Base-by-base conservation (phyloP, 2,329 filamentous ascomycete genomes). In the Annulohypoxylon truncatum region DNA sequence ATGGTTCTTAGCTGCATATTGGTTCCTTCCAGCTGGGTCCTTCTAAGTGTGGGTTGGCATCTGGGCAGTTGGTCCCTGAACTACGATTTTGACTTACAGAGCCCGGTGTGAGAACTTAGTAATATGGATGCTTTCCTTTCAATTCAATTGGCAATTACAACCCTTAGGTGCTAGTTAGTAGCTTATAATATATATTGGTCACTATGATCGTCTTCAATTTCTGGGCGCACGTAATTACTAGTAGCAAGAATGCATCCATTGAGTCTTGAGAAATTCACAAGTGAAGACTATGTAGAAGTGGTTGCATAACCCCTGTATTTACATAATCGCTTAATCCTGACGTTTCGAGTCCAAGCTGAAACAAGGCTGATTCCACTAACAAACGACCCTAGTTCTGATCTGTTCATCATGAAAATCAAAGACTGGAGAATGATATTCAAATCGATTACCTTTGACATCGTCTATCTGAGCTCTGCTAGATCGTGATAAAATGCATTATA, bases 291-390 rank as follows among this genome's bases (percentile, higher is more conserved):
- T n/a, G n/a, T n/a, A n/a, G n/a, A n/a, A n/a, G n/a, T 38, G 48
- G 20, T 52, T 46, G 47, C 8, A 44, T 52, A 33, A 4, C 44
- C 61, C 28, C 33, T 24, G 24, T 54, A 15, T 62, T 59, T 59
- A 55, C 48, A 68, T 65, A 65, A 59, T 52, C 48, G 15, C 31
- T 20, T 40, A 63, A 53, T 55, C 20, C 33, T 29, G 52, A 59
- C 59, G 66, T 68, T 68, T 66, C 33, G 50, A 59, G 50, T 46
- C 59, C 24, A 31, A 50, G 48, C 58, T 66, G 59, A 66, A 66
- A 66, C 64, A 51, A 33, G 18, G 20, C 31, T 20, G 46, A 51
- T 29, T 46, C 42, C 50, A 55, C 55, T 51, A 46, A 29, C 2
- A 48, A 48, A 2, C 24, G 33, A 28, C 7, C 57, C 57, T 61